Conservation (phyloP, 495 filamentous ascomycete genomes). For the Podospora australis region DNA sequence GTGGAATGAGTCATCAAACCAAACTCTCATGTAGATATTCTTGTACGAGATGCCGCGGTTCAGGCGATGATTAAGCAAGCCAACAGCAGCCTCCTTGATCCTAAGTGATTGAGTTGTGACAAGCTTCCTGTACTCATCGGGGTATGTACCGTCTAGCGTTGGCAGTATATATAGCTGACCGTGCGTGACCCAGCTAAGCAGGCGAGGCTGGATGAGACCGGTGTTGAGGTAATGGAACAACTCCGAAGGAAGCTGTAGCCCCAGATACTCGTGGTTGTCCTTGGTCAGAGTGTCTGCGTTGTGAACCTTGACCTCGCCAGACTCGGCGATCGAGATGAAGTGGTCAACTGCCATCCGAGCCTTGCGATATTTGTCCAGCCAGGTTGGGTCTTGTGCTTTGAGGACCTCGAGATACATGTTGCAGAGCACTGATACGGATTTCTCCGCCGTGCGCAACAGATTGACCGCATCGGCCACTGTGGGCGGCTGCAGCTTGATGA, state of each 20-base stretch:
- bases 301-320: slow-evolving; percentile 67
- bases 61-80: slow-evolving; percentile 67
- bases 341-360: slow-evolving; percentile 81
- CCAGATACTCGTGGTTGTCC: slow-evolving; percentile 84
- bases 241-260: slow-evolving; percentile 82
- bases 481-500: slow-evolving; percentile 42
- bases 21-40: slow-evolving; percentile 67
- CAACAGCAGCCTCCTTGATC: slow-evolving; percentile 65
- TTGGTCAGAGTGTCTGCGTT: slow-evolving; percentile 61
- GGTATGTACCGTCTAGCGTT: slow-evolving; percentile 74
- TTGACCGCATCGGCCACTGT: slow-evolving; percentile 63
- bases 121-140: slow-evolving; percentile 73
- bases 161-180: slow-evolving; percentile 67
- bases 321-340: slow-evolving; percentile 69
- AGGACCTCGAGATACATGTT: slow-evolving; percentile 66
- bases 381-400: slow-evolving; percentile 60
- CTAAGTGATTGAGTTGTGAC: slow-evolving; percentile 64
- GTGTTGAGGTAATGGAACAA: slow-evolving; percentile 85
- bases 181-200: slow-evolving; percentile 74
- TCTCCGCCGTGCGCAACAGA: slow-evolving; percentile 61
- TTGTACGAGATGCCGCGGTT: slow-evolving; percentile 75
- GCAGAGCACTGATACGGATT: slow-evolving; percentile 56
- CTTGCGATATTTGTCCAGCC: slow-evolving; percentile 76
- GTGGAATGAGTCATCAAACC: slow-evolving; percentile 71
- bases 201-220: slow-evolving; percentile 69